Conservation (phyloP, 257 asterid species). For the Mitragyna speciosa region DNA sequence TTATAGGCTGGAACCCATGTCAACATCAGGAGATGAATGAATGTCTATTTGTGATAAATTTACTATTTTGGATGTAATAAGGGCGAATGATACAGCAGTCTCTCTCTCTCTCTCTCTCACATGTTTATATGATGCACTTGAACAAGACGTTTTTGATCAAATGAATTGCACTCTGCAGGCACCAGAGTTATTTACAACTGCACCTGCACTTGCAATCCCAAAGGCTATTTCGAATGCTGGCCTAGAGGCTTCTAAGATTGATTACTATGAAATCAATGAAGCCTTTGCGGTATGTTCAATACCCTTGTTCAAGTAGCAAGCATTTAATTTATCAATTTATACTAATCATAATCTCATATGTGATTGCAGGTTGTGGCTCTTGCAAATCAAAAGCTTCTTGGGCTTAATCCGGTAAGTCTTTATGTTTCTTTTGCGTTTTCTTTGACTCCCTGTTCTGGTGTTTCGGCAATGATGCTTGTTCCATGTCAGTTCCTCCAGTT, state of each 20-base stretch:
- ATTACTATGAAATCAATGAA: slow-evolving; percentile 92
- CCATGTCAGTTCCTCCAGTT: neutral
- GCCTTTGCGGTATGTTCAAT: slow-evolving; percentile 74
- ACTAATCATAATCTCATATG: neutral
- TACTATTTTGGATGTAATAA: neutral
- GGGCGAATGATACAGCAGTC: neutral
- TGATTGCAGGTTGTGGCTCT: slow-evolving; percentile 88
- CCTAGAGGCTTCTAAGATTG: slow-evolving; percentile 77
- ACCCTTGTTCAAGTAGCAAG: slow-evolving; percentile 15
- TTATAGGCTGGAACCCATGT: neutral
- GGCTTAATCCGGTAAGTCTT: slow-evolving; percentile 67
- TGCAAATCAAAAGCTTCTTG: slow-evolving; percentile 88
- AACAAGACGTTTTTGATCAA: neutral
- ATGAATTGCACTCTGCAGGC: slow-evolving; percentile 53
- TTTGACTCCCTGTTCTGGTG: neutral
- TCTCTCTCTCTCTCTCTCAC: neutral
- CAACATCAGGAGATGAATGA: neutral
- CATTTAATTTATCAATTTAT: neutral
- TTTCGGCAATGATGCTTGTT: neutral
- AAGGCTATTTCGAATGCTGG: slow-evolving; percentile 88
- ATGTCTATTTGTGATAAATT: neutral
- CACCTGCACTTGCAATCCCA: slow-evolving; percentile 96
- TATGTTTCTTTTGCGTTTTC: neutral
- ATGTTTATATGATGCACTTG: neutral
- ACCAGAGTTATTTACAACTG: slow-evolving; percentile 88